Conservation (phyloP, 108 stramenopile genomes). For the Nitzschia sp. region DNA sequence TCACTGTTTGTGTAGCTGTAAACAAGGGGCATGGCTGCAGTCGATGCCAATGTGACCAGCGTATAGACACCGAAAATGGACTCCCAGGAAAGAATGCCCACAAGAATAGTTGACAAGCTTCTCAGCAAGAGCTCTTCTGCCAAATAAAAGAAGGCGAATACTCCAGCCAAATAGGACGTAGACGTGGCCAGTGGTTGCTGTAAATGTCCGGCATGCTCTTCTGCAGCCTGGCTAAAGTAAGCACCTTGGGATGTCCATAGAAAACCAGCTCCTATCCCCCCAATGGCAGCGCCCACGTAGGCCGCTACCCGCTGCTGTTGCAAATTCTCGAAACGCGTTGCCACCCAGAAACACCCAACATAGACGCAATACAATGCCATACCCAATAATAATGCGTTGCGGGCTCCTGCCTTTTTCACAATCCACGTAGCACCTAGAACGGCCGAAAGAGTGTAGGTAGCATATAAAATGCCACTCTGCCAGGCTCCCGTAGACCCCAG, state of each 20-base stretch:
- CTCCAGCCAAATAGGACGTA: constrained; percentile 62
- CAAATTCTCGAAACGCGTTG: constrained; percentile 3
- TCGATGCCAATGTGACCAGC: constrained; percentile 44
- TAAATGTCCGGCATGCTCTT: constrained; percentile 48
- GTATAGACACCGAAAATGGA: constrained; percentile 66
- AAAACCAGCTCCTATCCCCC: constrained; percentile 77
- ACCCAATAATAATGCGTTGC: constrained; percentile 60
- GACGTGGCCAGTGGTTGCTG: constrained; percentile 30
- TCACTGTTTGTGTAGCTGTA: constrained; percentile 24
- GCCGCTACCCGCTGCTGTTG: constrained; percentile 22
- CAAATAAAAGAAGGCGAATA: constrained; percentile 81
- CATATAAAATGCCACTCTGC: constrained; percentile 61
- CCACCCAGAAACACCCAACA: constrained; percentile 68
- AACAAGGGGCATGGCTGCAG: constrained; percentile 48
- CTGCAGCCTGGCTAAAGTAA: constrained; percentile 65
- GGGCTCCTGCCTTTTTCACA: constrained; percentile 55
- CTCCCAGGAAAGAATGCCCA: constrained; percentile 50
- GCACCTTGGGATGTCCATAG: constrained; percentile 85
- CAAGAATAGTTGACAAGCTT: constrained; percentile 60
- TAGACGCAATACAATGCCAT: constrained; percentile 74
- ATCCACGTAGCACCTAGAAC: constrained; percentile 67
- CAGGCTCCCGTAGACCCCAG: constrained; percentile 60
- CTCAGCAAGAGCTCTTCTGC: constrained; percentile 64
- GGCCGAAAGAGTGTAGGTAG: constrained; percentile 68
- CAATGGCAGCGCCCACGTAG: constrained; percentile 64